Percentiles rank a stretch among this genome's conserved stretches.
Evolutionary conservation across 768 basidiomycete species (phyloP).

Genomic region (Pisolithus tinctorius): DNA sequence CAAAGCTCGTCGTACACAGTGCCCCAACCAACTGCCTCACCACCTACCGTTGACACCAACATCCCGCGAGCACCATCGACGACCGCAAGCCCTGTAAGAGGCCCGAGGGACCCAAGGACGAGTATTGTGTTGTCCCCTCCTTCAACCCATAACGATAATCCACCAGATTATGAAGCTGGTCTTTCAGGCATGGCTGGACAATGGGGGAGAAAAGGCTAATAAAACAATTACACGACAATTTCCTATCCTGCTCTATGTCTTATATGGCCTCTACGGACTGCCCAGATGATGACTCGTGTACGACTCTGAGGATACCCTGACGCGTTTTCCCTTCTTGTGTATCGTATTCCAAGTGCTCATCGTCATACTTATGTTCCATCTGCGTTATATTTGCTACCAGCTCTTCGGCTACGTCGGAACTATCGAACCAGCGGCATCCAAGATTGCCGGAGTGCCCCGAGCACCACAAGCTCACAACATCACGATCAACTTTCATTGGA

Average conservation of each 20-base stretch:
- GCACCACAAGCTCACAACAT: too few species aligned
- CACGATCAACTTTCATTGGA: too few species aligned
- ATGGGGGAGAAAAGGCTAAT: constrained; percentile 42
- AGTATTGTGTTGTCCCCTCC: constrained; percentile 20
- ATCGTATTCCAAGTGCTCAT: background rate
- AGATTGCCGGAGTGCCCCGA: too few species aligned
- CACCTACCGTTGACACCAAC: constrained; percentile 36
- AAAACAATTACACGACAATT: background rate
- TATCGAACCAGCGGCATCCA: too few species aligned
- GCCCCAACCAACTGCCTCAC: constrained; percentile 30
- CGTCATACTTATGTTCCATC: background rate
- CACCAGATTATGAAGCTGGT: constrained; percentile 61
- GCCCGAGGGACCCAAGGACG: constrained; percentile 34
- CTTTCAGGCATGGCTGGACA: constrained; percentile 40
- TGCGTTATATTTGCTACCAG: constrained; percentile 1
- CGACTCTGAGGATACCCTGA: constrained; percentile 15
- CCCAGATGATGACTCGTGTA: constrained; percentile 7
- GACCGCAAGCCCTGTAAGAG: constrained; percentile 34
- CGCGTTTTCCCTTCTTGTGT: background rate
- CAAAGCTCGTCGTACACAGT: constrained; percentile 14
- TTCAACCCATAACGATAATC: constrained; percentile 41
- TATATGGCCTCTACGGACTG: constrained; percentile 12
- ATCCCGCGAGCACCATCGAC: constrained; percentile 16
- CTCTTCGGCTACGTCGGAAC: background rate
- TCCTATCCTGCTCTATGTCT: background rate